Base-by-base conservation (phyloP, 495 filamentous ascomycete species). In the Neurospora sp. region DNA sequence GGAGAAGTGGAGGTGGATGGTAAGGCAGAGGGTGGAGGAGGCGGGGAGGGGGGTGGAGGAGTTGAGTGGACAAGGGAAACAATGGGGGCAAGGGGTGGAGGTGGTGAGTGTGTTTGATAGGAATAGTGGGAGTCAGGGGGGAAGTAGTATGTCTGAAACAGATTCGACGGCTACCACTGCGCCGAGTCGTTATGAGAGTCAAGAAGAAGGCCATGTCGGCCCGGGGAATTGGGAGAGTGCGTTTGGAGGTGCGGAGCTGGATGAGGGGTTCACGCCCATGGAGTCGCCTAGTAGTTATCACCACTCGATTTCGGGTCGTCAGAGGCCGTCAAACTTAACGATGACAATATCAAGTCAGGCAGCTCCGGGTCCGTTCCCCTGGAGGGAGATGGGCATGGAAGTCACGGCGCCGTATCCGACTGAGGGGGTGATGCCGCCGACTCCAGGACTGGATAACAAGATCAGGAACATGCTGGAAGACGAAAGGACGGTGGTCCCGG, bases 61-160 rank as follows among this genome's bases (percentile, higher is more conserved):
- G 27, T 16, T 61, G 53, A 35, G 53, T 35, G 1, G 45, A 22
- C n/a, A 0, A 38, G 16, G 16, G 4, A 12, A 12, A 9, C 45
- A 12, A 53, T 12, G 20, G 45, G 20, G 4, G 3, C n/a, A 61
- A 35, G 2, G 12, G 4, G 12, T 61, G 0, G 22, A 61, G 22
- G 27, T 35, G 2, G 53, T 61, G 3, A 61, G 22, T 9, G 53
- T 61, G 1, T 61, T 61, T 35, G 53, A 61, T 9, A 16, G 27
- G 22, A 61, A 61, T 9, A 35, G 27, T 61, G 27, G 53, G 5
- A 61, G 27, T 16, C 53, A 35, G 3, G 53, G 12, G 6, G 53
- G 22, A 0, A 61, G 89, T 78, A 86, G 87, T 9, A 91, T 91
- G 0, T 93, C 91, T 0, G 86, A 88, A 42, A 81, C 79, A 3